Evolutionary conservation across 2,329 filamentous ascomycete species (phyloP).

Genomic region (Diaporthe ilicicola): DNA sequence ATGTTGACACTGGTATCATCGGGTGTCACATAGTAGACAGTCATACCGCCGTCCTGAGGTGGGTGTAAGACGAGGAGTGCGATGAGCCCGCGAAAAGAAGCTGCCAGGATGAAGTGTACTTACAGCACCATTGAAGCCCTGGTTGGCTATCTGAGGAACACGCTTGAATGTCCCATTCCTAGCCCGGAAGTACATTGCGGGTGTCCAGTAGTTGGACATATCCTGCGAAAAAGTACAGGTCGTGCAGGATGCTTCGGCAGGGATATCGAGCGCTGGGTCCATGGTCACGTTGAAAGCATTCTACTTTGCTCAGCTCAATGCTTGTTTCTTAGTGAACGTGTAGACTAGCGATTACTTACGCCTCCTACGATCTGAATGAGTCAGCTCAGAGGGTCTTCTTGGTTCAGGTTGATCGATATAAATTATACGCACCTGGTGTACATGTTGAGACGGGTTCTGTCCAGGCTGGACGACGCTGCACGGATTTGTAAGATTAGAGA

Average conservation of each 20-base stretch:
- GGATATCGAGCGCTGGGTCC: conserved; percentile 34
- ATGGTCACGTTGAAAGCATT: conserved; percentile 52
- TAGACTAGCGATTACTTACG: not conserved
- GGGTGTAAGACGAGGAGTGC: not conserved
- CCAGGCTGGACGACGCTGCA: conserved; percentile 46
- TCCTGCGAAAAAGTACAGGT: conserved; percentile 28
- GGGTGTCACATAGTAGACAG: conserved; percentile 47
- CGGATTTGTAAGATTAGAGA: not conserved
- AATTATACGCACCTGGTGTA: conserved; percentile 50
- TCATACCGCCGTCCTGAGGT: conserved; percentile 44
- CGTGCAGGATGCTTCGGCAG: conserved; percentile 44
- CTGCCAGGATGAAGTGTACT: not conserved
- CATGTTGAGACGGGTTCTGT: conserved; percentile 57
- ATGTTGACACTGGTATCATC: conserved; percentile 32
- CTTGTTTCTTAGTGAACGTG: no score
- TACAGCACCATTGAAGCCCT: conserved; percentile 55
- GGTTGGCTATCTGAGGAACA: conserved; percentile 27
- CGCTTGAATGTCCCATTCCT: conserved; percentile 28
- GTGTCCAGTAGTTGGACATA: conserved; percentile 30
- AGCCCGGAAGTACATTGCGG: conserved; percentile 22
- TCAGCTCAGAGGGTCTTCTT: not conserved
- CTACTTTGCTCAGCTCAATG: not conserved
- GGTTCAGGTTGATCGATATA: rapidly evolving
- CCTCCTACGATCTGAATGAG: conserved; percentile 54
- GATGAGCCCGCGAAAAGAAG: rapidly evolving